These are phyloP conservation scores for Neurospora sp. DNA, from an alignment of 2,329 filamentous ascomycete species.

Conservation along the genomic window DNA sequence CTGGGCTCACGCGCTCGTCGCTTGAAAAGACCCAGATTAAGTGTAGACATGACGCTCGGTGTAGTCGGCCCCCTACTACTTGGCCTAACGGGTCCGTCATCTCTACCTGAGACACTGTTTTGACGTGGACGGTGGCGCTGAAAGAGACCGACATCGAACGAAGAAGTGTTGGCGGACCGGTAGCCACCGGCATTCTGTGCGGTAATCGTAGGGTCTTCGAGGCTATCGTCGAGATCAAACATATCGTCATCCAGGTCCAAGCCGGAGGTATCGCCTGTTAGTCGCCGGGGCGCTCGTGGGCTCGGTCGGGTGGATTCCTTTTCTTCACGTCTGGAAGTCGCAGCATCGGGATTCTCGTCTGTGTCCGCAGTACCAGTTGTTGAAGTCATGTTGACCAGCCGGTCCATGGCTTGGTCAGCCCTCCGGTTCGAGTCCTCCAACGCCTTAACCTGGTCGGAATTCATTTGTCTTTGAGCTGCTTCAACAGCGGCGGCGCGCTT, in stretches of 20 bases:
- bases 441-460: slow-evolving; percentile 14
- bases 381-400: slow-evolving; percentile 26
- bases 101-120: slow-evolving; percentile 41
- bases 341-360: slow-evolving; percentile 20
- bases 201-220: slow-evolving; percentile 22
- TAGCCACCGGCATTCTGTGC: slow-evolving; percentile 23
- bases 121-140: slow-evolving; percentile 33
- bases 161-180: slow-evolving; percentile 34
- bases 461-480: slow-evolving; percentile 6
- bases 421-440: slow-evolving; percentile 18
- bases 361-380: slow-evolving; percentile 11
- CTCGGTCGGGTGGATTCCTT: slow-evolving; percentile 23
- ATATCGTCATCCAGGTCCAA: slow-evolving; percentile 38
- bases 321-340: slow-evolving; percentile 14
- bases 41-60: slow-evolving; percentile 37
- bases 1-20: slow-evolving; percentile 50
- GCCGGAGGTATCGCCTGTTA: slow-evolving; percentile 32
- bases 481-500: slow-evolving; percentile 14
- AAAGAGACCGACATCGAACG: slow-evolving; percentile 37
- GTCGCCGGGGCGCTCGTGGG: slow-evolving; percentile 1
- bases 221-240: slow-evolving; percentile 34
- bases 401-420: slow-evolving; percentile 28
- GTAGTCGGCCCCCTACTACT: slow-evolving; percentile 41
- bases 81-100: slow-evolving; percentile 42
- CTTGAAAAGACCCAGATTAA: slow-evolving; percentile 49